Evolutionary conservation across 2,329 filamentous ascomycete species (phyloP).

Genomic region (Gaeumannomyces tritici): DNA sequence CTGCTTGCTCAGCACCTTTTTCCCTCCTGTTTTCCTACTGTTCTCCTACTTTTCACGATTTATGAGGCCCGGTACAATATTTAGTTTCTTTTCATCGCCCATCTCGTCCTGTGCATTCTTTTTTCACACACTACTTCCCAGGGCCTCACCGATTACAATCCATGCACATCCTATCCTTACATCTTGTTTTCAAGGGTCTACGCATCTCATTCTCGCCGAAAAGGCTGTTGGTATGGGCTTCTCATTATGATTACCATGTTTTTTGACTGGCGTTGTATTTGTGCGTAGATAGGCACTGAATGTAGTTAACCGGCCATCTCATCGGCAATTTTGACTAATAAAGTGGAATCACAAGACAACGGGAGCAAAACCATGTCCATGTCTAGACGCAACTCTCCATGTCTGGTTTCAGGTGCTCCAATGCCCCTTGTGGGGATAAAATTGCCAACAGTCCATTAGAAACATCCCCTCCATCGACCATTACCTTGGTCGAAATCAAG

Average conservation of each 20-base stretch:
- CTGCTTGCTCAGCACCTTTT: not conserved
- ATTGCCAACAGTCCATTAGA: too few relatives aligned
- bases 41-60: not conserved
- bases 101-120: not conserved
- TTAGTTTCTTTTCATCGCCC: not conserved
- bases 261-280: not conserved
- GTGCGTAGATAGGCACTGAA: not conserved
- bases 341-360: not conserved
- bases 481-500: not conserved
- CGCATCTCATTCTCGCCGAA: not conserved
- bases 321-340: not conserved
- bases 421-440: too few relatives aligned
- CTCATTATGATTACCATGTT: not conserved
- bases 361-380: too few relatives aligned
- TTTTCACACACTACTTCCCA: not conserved
- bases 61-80: not conserved
- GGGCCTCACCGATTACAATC: not conserved
- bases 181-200: not conserved
- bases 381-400: too few relatives aligned
- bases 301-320: not conserved
- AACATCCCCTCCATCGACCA: not conserved
- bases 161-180: not conserved
- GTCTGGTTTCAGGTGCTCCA: too few relatives aligned
- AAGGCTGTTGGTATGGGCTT: not conserved
- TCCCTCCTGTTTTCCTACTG: not conserved